phyloP scores from a whole-genome alignment of 768 basidiomycete genomes.

The Amyloporia xantha region DNA sequence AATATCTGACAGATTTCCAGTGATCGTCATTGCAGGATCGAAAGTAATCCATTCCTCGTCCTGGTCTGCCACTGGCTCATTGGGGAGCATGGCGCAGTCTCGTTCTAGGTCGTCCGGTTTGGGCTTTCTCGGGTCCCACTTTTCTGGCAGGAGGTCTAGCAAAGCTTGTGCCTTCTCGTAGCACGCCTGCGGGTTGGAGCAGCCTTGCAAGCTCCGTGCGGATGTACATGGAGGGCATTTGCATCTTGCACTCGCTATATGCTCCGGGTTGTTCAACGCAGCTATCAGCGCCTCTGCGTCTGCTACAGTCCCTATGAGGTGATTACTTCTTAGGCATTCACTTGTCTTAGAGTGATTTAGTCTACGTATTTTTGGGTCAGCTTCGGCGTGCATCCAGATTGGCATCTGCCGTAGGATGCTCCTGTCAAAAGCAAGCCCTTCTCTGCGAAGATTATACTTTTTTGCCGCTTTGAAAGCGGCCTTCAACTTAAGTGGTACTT shows the following conservation, averaged over 20 bases:
- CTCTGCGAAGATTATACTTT: background rate
- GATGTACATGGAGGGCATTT: background rate
- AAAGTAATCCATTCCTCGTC: background rate
- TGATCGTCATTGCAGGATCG: background rate
- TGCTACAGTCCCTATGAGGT: background rate
- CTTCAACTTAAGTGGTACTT: background rate
- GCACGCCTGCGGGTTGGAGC: background rate
- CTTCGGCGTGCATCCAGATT: background rate
- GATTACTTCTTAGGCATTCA: background rate
- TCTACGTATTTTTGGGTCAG: background rate
- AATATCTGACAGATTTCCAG: background rate
- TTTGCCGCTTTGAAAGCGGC: background rate
- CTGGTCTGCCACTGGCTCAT: background rate
- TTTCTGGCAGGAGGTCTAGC: background rate
- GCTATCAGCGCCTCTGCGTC: background rate
- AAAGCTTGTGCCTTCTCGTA: conserved; percentile 13
- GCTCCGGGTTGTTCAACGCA: background rate
- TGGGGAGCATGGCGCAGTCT: background rate
- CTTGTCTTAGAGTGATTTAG: background rate
- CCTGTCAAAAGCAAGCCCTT: background rate
- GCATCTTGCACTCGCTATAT: background rate
- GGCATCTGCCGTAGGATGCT: background rate
- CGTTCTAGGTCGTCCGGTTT: background rate
- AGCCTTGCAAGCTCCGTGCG: background rate
- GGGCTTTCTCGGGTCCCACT: background rate